phyloP scores from a whole-genome alignment of 2,329 filamentous ascomycete genomes.

The Fusarium buharicum region DNA sequence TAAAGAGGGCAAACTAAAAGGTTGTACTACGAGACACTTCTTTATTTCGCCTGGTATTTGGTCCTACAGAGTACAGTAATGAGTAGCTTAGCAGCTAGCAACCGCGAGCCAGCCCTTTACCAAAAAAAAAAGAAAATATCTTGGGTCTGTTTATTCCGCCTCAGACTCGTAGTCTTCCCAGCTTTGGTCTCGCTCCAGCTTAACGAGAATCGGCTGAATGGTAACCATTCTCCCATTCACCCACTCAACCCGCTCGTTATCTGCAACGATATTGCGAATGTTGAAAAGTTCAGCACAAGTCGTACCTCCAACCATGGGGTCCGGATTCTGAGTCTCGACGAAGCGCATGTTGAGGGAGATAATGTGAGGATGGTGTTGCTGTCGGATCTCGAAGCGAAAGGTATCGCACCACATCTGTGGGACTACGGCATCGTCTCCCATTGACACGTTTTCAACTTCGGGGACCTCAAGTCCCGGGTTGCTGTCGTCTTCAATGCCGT shows the following conservation, averaged over 20 bases:
- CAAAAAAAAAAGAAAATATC: too few species aligned
- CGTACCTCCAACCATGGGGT: neutral
- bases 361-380: conserved; percentile 14
- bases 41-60: conserved; percentile 18
- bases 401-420: conserved; percentile 24
- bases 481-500: neutral
- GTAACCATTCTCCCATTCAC: conserved; percentile 6
- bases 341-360: conserved; percentile 36
- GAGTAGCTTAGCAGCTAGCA: neutral
- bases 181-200: conserved; percentile 13
- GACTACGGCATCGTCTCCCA: neutral
- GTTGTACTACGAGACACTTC: conserved; percentile 20
- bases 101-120: neutral
- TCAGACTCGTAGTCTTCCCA: neutral
- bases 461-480: neutral
- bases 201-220: conserved; percentile 24
- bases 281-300: conserved; percentile 27
- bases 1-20: conserved; percentile 21
- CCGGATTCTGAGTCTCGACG: conserved; percentile 13
- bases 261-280: conserved; percentile 7
- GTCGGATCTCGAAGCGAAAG: conserved; percentile 30
- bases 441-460: conserved; percentile 4
- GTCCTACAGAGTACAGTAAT: conserved; percentile 10
- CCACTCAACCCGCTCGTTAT: neutral
- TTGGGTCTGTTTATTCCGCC: too few species aligned